Evolutionary conservation across 1,284 basidiomycete genomes (phyloP).

Genomic region (Flammula alnicola): DNA sequence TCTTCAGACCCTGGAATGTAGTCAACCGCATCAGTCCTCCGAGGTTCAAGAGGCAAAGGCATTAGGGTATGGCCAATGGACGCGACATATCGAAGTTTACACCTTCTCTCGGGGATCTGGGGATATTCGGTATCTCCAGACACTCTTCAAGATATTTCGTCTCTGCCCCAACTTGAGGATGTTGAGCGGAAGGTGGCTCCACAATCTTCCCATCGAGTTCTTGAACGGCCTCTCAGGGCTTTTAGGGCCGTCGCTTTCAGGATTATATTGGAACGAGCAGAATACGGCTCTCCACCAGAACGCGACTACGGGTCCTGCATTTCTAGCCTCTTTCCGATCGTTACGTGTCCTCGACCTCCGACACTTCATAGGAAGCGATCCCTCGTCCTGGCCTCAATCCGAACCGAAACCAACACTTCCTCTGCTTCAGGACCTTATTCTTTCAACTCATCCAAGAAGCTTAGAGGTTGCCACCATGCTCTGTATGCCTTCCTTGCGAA

Average conservation of each 20-base stretch:
- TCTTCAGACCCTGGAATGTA: slow-evolving; percentile 35
- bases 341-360: slow-evolving; percentile 47
- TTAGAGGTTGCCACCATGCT: slow-evolving; percentile 39
- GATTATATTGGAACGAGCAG: slow-evolving; percentile 44
- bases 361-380: slow-evolving; percentile 34
- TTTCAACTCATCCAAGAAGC: slow-evolving; percentile 39
- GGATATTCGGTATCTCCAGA: slow-evolving; percentile 40
- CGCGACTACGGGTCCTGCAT: slow-evolving; percentile 33
- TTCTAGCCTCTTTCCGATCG: slow-evolving; percentile 41
- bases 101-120: slow-evolving; percentile 44
- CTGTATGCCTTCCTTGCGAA: slow-evolving; percentile 40
- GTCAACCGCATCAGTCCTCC: slow-evolving; percentile 19
- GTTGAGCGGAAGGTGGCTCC: slow-evolving; percentile 43
- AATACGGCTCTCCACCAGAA: slow-evolving; percentile 15
- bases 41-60: slow-evolving; percentile 2
- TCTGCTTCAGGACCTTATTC: slow-evolving; percentile 39
- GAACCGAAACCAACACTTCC: slow-evolving; percentile 35
- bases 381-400: slow-evolving; percentile 14
- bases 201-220: slow-evolving; percentile 24
- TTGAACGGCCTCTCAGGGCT: slow-evolving; percentile 41
- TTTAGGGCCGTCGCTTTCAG: slow-evolving; percentile 42
- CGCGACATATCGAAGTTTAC: slow-evolving; percentile 46
- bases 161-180: slow-evolving; percentile 45
- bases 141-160: slow-evolving; percentile 44
- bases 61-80: slow-evolving; percentile 44